phyloP scores from a whole-genome alignment of 2,329 filamentous ascomycete genomes.

The Elsinoe australis region DNA sequence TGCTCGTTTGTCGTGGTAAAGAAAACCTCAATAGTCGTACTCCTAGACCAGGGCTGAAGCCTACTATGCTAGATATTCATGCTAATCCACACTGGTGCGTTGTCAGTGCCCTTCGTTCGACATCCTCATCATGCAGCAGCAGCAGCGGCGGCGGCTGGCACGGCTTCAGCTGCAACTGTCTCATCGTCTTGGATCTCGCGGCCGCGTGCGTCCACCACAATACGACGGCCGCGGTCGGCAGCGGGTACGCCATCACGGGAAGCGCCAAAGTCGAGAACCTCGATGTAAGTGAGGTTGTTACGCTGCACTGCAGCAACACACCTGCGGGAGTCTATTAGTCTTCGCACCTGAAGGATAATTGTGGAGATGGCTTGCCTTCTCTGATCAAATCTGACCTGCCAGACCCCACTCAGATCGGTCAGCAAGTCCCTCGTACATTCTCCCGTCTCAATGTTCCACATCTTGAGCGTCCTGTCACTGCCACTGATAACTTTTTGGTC shows the following conservation, averaged over 20 bases:
- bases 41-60: no score
- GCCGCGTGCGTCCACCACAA: conserved; percentile 44
- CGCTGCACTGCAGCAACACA: conserved; percentile 96
- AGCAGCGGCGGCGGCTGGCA: no score
- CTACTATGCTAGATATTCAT: neutral
- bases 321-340: conserved; percentile 38
- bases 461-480: conserved; percentile 90
- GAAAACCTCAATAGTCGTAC: neutral
- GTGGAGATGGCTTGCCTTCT: conserved; percentile 34
- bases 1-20: neutral
- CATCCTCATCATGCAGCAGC: neutral
- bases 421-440: conserved; percentile 89
- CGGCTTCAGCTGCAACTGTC: neutral
- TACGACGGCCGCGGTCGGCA: conserved; percentile 70
- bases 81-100: neutral
- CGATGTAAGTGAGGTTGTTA: conserved; percentile 86
- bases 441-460: conserved; percentile 93
- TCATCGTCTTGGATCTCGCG: conserved; percentile 31
- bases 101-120: no score
- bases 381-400: conserved; percentile 98
- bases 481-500: conserved; percentile 94
- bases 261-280: conserved; percentile 96
- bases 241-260: conserved; percentile 76
- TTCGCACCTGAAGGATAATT: neutral
- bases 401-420: conserved; percentile 90